Evolutionary conservation across 495 filamentous ascomycete species (phyloP).

Genomic region (Penicillium bialowiezense): DNA sequence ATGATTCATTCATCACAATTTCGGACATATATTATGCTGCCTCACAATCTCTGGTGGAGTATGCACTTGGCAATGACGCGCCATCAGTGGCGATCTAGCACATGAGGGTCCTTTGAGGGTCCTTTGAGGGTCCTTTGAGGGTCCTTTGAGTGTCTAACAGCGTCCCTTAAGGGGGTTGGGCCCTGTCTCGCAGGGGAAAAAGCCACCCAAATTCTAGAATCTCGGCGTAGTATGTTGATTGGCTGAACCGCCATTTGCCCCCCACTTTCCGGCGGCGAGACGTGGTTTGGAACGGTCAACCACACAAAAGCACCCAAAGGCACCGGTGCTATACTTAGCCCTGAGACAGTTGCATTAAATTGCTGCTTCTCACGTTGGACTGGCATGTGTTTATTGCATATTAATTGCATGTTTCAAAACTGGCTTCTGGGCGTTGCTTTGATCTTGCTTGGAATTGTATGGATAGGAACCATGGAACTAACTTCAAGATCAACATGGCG

Average conservation of each 20-base stretch:
- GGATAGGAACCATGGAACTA: background rate
- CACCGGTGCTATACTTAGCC: background rate
- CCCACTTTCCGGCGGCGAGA: background rate
- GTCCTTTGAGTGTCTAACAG: background rate
- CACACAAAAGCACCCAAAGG: background rate
- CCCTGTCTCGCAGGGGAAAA: background rate
- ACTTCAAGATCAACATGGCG: background rate
- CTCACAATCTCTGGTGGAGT: background rate
- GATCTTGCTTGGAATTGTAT: no score
- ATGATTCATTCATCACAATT: no score
- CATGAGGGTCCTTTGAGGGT: background rate
- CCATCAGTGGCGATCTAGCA: constrained; percentile 1
- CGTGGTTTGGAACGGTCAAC: background rate
- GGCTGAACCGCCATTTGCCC: background rate
- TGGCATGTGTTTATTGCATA: no score
- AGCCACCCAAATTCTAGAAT: constrained; percentile 1
- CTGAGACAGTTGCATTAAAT: background rate
- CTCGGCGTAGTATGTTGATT: background rate
- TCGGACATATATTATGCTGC: background rate
- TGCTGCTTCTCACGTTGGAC: background rate
- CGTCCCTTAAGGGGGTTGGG: background rate
- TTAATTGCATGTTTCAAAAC: background rate
- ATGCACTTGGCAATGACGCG: constrained; percentile 14
- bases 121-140: background rate
- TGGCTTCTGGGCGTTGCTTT: background rate